Conservation (phyloP, 108 stramenopile species). For the Fragilaria radians region DNA sequence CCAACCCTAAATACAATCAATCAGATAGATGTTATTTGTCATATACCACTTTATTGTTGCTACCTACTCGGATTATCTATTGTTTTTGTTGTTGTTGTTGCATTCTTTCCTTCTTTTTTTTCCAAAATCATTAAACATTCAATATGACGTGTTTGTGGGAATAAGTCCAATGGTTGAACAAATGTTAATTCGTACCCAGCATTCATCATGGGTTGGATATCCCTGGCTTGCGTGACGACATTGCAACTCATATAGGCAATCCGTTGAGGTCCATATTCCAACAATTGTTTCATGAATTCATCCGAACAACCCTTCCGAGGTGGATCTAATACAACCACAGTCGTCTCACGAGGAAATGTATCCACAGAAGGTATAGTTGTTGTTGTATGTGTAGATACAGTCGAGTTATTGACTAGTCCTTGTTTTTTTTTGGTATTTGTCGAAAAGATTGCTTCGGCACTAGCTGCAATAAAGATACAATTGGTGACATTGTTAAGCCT, state of each 20-base stretch:
- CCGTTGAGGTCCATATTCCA: conserved; percentile 74
- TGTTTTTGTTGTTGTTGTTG: conserved; percentile 76
- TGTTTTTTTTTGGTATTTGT: not conserved
- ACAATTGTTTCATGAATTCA: conserved; percentile 87
- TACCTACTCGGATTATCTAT: conserved; percentile 69
- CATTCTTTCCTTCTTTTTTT: conserved; percentile 33
- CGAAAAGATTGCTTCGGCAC: conserved; percentile 87
- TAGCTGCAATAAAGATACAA: conserved; percentile 82
- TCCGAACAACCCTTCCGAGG: conserved; percentile 92
- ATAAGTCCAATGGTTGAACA: conserved; percentile 92
- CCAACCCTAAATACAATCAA: too few species aligned
- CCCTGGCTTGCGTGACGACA: conserved; percentile 93
- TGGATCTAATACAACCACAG: conserved; percentile 95
- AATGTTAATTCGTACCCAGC: conserved; percentile 76
- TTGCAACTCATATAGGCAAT: conserved; percentile 97
- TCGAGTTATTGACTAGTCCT: not conserved
- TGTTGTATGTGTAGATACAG: conserved; percentile 26
- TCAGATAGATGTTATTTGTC: too few species aligned
- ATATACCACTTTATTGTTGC: too few species aligned
- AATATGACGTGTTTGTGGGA: conserved; percentile 95
- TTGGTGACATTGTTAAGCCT: conserved; percentile 71
- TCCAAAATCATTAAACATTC: conserved; percentile 95
- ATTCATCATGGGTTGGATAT: conserved; percentile 65
- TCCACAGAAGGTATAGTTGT: conserved; percentile 29
- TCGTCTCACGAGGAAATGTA: conserved; percentile 71